Evolutionary conservation across 495 filamentous ascomycete genomes (phyloP).

Genomic region (Tuber aestivum): DNA sequence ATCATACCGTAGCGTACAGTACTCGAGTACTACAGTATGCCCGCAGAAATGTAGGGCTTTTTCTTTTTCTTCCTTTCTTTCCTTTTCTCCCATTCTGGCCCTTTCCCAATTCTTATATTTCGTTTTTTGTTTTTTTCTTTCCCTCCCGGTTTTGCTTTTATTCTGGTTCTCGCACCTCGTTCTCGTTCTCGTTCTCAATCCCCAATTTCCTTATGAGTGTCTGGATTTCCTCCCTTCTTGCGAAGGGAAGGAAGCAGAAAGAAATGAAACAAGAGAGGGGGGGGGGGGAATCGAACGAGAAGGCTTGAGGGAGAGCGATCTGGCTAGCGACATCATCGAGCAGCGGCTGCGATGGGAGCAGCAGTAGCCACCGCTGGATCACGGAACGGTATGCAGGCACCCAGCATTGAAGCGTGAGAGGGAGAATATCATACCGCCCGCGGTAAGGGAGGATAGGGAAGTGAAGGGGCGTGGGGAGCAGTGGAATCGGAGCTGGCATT

Average conservation of each 20-base stretch:
- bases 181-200: not conserved
- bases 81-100: not conserved
- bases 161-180: not conserved
- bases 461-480: too few relatives aligned
- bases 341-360: slow-evolving; percentile 21
- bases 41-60: slow-evolving; percentile 25
- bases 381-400: slow-evolving; percentile 29
- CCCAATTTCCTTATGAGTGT: not conserved
- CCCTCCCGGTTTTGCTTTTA: not conserved
- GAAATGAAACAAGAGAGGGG: not conserved
- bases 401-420: slow-evolving; percentile 9
- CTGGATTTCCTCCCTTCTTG: not conserved
- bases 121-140: not conserved
- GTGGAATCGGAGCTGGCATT: too few relatives aligned
- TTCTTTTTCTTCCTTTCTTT: not conserved
- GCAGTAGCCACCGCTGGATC: slow-evolving; percentile 34
- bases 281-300: not conserved
- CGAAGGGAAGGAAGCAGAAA: not conserved
- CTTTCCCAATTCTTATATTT: not conserved
- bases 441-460: not conserved
- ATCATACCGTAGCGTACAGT: slow-evolving; percentile 9
- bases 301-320: not conserved
- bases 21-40: too few relatives aligned
- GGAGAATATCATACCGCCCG: not conserved
- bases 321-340: not conserved